Percentiles rank a stretch among this genome's conserved stretches.
Conservation (phyloP, 2,329 filamentous ascomycete genomes). For the Penicillium glabrum region DNA sequence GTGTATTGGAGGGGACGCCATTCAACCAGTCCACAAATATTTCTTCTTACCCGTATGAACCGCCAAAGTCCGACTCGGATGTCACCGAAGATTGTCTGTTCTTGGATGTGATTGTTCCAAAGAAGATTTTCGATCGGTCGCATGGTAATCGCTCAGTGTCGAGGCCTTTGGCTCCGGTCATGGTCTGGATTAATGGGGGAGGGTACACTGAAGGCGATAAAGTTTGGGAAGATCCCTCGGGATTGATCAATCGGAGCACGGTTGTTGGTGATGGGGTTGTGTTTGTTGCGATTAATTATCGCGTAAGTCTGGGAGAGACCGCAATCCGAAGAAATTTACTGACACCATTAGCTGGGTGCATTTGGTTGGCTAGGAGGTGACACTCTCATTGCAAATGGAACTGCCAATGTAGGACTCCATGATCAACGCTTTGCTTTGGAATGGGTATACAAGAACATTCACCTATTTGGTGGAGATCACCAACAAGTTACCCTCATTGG, state of each 20-base stretch:
- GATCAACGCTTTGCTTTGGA: constrained; percentile 58
- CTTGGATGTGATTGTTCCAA: constrained; percentile 37
- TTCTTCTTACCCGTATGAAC: constrained; percentile 20
- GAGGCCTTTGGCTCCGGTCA: constrained; percentile 29
- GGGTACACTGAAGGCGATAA: constrained; percentile 45
- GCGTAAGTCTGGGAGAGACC: constrained; percentile 25
- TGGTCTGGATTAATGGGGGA: constrained; percentile 53
- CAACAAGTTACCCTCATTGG: constrained; percentile 46
- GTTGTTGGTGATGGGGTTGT: constrained; percentile 42
- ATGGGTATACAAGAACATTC: constrained; percentile 58
- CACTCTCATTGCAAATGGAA: constrained; percentile 44
- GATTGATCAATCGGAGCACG: constrained; percentile 45
- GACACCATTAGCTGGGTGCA: constrained; percentile 40
- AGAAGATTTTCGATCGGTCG: constrained; percentile 30
- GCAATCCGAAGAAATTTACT: background rate
- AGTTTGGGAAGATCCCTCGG: constrained; percentile 34
- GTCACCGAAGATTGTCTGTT: constrained; percentile 40
- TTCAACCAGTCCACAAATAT: constrained; percentile 23
- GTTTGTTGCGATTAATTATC: constrained; percentile 51
- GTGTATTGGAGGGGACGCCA: constrained; percentile 7
- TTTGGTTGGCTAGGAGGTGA: constrained; percentile 51
- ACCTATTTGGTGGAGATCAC: constrained; percentile 56
- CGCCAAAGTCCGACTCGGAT: constrained; percentile 21
- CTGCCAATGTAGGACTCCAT: constrained; percentile 51
- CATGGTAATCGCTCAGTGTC: constrained; percentile 1